Evolutionary conservation across 768 basidiomycete genomes (phyloP).

Genomic region (Tylopilus subfusipes): DNA sequence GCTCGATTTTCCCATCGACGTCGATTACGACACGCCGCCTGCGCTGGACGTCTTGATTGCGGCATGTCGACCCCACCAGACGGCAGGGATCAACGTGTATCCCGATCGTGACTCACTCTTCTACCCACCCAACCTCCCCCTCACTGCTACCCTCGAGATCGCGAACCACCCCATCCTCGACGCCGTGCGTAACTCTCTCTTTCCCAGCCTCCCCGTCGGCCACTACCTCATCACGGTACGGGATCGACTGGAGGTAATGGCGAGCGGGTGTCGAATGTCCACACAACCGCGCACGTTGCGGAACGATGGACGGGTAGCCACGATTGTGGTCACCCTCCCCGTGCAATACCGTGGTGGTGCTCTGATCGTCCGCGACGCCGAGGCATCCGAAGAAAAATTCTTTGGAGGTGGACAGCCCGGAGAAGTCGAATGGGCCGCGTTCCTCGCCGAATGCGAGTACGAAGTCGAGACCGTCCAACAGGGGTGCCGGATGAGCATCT

Average conservation of each 20-base stretch:
- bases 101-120: constrained; percentile 63
- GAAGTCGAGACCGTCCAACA: constrained; percentile 69
- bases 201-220: constrained; percentile 64
- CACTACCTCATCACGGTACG: constrained; percentile 66
- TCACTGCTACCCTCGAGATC: constrained; percentile 75
- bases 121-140: constrained; percentile 68
- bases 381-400: constrained; percentile 60
- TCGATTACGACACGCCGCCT: constrained; percentile 70
- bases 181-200: constrained; percentile 66
- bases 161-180: constrained; percentile 81
- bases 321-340: constrained; percentile 69
- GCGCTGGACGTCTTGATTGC: constrained; percentile 76
- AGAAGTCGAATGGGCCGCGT: constrained; percentile 77
- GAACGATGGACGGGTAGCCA: constrained; percentile 69
- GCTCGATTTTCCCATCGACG: constrained; percentile 77
- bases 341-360: constrained; percentile 71
- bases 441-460: constrained; percentile 69
- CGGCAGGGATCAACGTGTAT: constrained; percentile 48
- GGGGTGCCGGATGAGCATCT: constrained; percentile 65
- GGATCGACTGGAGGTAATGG: constrained; percentile 68
- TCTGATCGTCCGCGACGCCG: constrained; percentile 52
- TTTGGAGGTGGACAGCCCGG: constrained; percentile 57
- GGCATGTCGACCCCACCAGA: constrained; percentile 65
- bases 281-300: constrained; percentile 51
- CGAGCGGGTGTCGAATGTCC: constrained; percentile 55